Evolutionary conservation across 495 filamentous ascomycete species (phyloP), one percentile per base, ranked within the genome.

Genomic region (Bacidia rubella): DNA sequence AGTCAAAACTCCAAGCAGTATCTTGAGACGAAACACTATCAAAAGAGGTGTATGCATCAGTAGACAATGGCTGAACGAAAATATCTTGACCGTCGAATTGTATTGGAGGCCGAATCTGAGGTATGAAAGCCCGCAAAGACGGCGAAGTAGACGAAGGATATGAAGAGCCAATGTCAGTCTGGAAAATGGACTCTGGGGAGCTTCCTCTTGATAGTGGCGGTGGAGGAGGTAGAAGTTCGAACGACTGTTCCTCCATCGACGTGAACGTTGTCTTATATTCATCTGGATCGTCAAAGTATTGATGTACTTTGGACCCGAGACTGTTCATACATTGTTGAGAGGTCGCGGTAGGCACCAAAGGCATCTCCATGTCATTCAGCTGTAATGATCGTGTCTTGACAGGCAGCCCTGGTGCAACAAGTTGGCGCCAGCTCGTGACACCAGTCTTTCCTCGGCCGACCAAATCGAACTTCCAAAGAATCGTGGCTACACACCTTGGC

Each of bases 391-490:
- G 5, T 15, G 15, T 35, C 29, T 35, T 35, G 29, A 15, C 5
- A 15, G 29, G 29, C 41, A 22, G 41, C 7, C 41, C 19, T 44
- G 71, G 69, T 15, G 71, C 65, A 20, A 70, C 63, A n/a, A 79
- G 57, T 26, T 63, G 65, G 53, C 70, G 64, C 75, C 75, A 79
- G n/a, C 68, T 73, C 2, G 74, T 76, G 2, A 70, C 75, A 32
- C 72, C 73, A 27, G 68, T 68, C 49, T 75, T 66, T 7, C 63
- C 63, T 15, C 61, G 61, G 3, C 63, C 61, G 11, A 71, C 71
- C 52, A 73, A 68, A 9, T 67, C 69, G 57, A 78, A 78, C 45
- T 71, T 75, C 75, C 75, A 79, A 11, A 75, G 63, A 11, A 79
- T 53, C 44, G 77, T 65, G 2, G 74, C 73, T 61, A 76, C 68